Percentiles rank a stretch among this genome's conserved stretches.
These are phyloP conservation scores for Cardamine occulta DNA, from an alignment of 345 rosid species.

Conservation along the genomic window DNA sequence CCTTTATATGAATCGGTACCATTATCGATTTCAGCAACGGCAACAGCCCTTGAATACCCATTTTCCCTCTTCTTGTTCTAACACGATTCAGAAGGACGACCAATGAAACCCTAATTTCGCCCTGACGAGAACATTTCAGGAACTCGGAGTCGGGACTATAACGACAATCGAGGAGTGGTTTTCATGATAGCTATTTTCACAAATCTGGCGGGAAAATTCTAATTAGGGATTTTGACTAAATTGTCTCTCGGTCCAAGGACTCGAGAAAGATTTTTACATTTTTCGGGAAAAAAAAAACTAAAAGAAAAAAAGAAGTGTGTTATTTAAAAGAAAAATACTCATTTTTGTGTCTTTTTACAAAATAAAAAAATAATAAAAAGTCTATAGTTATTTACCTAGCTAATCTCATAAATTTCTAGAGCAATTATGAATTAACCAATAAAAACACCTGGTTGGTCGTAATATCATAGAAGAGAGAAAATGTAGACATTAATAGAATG, in stretches of 20 bases:
- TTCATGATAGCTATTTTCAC: not conserved
- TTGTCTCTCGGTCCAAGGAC: not conserved
- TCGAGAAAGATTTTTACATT: not conserved
- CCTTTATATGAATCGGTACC: slow-evolving; percentile 71
- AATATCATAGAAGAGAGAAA: no score
- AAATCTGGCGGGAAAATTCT: slow-evolving; percentile 38
- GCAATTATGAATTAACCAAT: no score
- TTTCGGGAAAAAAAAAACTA: not conserved
- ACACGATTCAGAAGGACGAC: not conserved
- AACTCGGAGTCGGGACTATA: not conserved
- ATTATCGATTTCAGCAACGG: slow-evolving; percentile 88
- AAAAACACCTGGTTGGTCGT: no score
- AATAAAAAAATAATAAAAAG: no score
- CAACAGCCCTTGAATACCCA: slow-evolving; percentile 71
- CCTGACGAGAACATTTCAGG: slow-evolving; percentile 7
- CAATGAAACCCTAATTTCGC: slow-evolving; percentile 35
- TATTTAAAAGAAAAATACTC: no score
- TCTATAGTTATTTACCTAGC: no score
- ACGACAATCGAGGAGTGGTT: slow-evolving; percentile 3
- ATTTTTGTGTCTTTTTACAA: no score
- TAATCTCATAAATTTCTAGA: no score
- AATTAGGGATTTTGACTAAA: slow-evolving; percentile 29
- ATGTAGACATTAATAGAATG: no score
- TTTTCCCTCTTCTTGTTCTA: not conserved
- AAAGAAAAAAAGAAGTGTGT: no score